Percentiles rank a stretch among this genome's conserved stretches.
Conservation (phyloP, 768 basidiomycete species). For the Lactarius sanguifluus region DNA sequence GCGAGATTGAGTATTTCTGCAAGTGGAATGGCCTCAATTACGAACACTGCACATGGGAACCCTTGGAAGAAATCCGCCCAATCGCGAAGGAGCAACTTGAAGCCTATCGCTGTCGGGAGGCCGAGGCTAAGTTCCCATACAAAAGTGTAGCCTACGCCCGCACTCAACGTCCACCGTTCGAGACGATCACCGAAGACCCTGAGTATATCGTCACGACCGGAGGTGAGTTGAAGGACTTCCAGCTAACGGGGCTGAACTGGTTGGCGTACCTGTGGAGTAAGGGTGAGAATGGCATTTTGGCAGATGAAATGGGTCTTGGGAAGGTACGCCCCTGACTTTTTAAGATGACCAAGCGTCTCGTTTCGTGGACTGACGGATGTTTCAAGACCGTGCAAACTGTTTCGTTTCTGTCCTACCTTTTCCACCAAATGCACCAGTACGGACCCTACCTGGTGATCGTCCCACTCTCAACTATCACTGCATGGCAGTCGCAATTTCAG, state of each 20-base stretch:
- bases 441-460: slow-evolving; percentile 98
- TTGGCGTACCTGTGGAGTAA: slow-evolving; percentile 95
- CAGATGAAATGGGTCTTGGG: slow-evolving; percentile 99
- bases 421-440: slow-evolving; percentile 88
- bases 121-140: slow-evolving; percentile 79
- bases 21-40: slow-evolving; percentile 96
- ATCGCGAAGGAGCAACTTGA: slow-evolving; percentile 79
- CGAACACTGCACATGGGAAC: slow-evolving; percentile 96
- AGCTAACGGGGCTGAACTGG: slow-evolving; percentile 98
- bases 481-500: slow-evolving; percentile 95
- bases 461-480: slow-evolving; percentile 95
- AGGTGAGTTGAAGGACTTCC: slow-evolving; percentile 94
- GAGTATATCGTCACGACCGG: slow-evolving; percentile 77
- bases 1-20: slow-evolving; percentile 84
- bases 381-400: slow-evolving; percentile 92
- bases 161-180: slow-evolving; percentile 71
- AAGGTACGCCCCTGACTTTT: slow-evolving; percentile 51
- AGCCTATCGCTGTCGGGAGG: slow-evolving; percentile 73
- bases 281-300: slow-evolving; percentile 94
- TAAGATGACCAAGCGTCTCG: slow-evolving; percentile 17
- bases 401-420: slow-evolving; percentile 90
- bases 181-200: slow-evolving; percentile 85
- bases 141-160: slow-evolving; percentile 71
- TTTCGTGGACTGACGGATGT: slow-evolving; percentile 27
- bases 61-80: slow-evolving; percentile 70